These are phyloP conservation scores for Arthrobotrys pseudoclavata DNA, from an alignment of 2,329 filamentous ascomycete genomes.

Conservation along the genomic window DNA sequence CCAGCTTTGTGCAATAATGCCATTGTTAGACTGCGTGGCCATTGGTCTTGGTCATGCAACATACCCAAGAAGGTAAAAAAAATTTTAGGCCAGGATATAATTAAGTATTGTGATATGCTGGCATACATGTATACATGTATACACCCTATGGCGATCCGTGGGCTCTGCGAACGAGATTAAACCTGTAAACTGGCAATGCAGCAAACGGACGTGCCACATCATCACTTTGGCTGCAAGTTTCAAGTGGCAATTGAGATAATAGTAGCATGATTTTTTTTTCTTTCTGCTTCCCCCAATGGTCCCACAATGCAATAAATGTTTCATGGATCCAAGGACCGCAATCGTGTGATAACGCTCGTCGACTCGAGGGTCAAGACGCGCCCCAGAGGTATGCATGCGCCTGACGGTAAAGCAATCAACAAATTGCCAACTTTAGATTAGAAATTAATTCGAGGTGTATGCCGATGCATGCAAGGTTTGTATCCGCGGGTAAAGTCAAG, in stretches of 20 bases:
- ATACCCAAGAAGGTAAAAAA: conserved; percentile 16
- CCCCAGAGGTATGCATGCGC: not conserved
- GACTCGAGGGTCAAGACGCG: conserved; percentile 4
- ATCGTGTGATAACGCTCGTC: conserved; percentile 16
- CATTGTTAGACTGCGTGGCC: conserved; percentile 29
- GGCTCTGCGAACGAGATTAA: not conserved
- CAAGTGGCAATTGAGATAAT: conserved; percentile 6
- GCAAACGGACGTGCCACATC: conserved; percentile 19
- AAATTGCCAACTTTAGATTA: conserved; percentile 14
- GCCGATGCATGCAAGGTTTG: conserved; percentile 36
- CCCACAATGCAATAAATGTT: conserved; percentile 12
- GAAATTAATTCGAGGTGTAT: conserved; percentile 16
- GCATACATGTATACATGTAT: conserved; percentile 27
- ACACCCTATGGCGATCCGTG: conserved; percentile 14
- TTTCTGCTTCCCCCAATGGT: not conserved
- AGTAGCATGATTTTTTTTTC: not conserved
- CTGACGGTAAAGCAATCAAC: conserved; percentile 10
- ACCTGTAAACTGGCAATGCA: conserved; percentile 30
- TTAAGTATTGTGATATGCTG: conserved; percentile 24
- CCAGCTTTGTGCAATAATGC: conserved; percentile 6
- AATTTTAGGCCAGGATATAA: conserved; percentile 6
- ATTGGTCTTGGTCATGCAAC: conserved; percentile 13
- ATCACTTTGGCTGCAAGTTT: conserved; percentile 32
- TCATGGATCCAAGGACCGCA: not conserved
- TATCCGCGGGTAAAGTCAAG: conserved; percentile 11